phyloP scores from a whole-genome alignment of 2,329 filamentous ascomycete genomes.

The Exserohilum turcica region DNA sequence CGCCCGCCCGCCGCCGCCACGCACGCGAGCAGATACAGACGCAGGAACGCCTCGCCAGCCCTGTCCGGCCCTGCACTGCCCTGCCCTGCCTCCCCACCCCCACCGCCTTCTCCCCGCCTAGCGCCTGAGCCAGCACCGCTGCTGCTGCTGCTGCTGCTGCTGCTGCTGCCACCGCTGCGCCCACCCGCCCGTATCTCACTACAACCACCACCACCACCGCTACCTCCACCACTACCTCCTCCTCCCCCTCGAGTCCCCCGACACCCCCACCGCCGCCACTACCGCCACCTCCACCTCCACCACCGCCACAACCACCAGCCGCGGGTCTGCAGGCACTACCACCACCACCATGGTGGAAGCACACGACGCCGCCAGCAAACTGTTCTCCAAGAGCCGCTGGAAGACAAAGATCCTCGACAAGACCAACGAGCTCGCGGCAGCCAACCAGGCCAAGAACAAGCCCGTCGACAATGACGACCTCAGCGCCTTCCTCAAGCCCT shows the following conservation, averaged over 20 bases:
- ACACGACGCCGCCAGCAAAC: conserved; percentile 39
- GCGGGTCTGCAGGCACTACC: conserved; percentile 17
- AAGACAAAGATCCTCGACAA: conserved; percentile 55
- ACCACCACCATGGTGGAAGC: conserved; percentile 44
- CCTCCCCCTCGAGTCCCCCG: too few relatives aligned
- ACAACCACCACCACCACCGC: background rate
- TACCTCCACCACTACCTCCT: background rate
- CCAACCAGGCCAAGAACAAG: conserved; percentile 36
- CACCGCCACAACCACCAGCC: background rate
- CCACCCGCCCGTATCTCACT: background rate
- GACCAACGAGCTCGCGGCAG: conserved; percentile 43
- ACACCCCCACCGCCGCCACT: background rate
- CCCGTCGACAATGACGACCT: conserved; percentile 50
- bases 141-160: too few relatives aligned
- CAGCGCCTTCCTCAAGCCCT: conserved; percentile 63
- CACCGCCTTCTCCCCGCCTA: too few relatives aligned
- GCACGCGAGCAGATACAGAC: conserved; percentile 10
- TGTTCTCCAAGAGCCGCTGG: conserved; percentile 54
- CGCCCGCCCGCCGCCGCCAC: background rate
- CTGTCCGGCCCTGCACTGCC: background rate
- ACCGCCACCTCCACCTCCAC: background rate
- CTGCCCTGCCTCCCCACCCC: too few relatives aligned
- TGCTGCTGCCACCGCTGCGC: too few relatives aligned
- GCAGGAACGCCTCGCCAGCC: background rate
- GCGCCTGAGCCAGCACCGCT: too few relatives aligned